Evolutionary conservation across 1,284 basidiomycete species (phyloP), one percentile per base, ranked within the genome.

Genomic region (Fomitiporia mediterranea): DNA sequence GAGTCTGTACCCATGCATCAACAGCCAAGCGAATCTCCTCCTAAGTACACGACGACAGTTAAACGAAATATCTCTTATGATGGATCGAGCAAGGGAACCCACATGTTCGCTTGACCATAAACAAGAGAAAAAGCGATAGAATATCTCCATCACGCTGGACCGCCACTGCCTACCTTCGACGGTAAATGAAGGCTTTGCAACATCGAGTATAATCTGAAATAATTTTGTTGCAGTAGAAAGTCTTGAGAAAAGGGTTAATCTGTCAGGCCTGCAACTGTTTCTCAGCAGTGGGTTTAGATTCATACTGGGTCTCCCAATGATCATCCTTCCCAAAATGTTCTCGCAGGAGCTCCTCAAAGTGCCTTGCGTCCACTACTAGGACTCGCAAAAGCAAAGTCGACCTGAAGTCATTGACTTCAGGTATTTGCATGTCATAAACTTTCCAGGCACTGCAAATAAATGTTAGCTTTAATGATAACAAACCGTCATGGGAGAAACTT

Each of bases 151-250:
- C 4, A 86, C 73, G 49, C 76, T 81, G 2, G 81, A 76, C 23
- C 78, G 74, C 84, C 84, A 88, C 66, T 85, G 83, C 13, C 81
- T 74, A 55, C 78, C 82, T 62, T 85, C 82, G 0, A 86, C 72
- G 37, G 68, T 66, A 63, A 86, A 85, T 0, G 74, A 72, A 0
- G 82, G 79, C 59, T 76, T 83, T 11, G 77, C 83, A 4, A 84
- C 73, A 63, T 88, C 85, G 30, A 84, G 67, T 17, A 87, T 70
- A 46, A 89, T 77, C 21, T 79, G 77, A 65, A 86, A 87, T 15
- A 86, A 66, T 7, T 77, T 77, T 23, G 74, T 75, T 13, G 79
- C 69, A 2, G 68, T 66, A 38, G 69, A 65, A 27, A 75, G 60
- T 13, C 75, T 75, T n/a, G 52, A 32, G 30, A 17, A 38, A 46